Conservation (phyloP, 257 asterid genomes). For the Striga asiatica region DNA sequence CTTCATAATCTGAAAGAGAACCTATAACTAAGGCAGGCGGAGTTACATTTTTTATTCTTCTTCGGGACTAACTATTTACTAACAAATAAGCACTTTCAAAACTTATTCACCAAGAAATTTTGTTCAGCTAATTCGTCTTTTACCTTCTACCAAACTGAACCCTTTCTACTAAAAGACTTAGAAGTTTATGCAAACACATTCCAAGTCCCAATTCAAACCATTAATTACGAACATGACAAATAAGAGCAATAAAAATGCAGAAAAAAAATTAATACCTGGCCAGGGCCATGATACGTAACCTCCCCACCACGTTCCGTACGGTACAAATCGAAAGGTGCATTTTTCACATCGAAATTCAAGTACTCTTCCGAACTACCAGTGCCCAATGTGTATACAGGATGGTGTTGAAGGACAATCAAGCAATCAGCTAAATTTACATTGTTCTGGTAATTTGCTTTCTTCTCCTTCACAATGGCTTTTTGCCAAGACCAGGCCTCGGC, state of each 20-base stretch:
- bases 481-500: conserved; percentile 88
- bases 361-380: conserved; percentile 56
- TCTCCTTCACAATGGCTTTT: conserved; percentile 51
- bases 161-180: too few species aligned
- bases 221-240: neutral
- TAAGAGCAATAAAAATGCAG: neutral
- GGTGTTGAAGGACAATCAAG: conserved; percentile 69
- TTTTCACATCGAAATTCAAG: conserved; percentile 48
- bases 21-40: too few species aligned
- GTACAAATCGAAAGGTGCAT: conserved; percentile 53
- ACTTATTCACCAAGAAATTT: neutral
- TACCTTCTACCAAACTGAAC: neutral
- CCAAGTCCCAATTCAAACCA: neutral
- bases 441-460: conserved; percentile 23
- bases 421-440: conserved; percentile 53
- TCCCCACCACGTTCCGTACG: conserved; percentile 92
- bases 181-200: too few species aligned
- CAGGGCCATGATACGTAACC: conserved; percentile 97
- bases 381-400: conserved; percentile 86
- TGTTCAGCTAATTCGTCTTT: neutral
- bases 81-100: neutral
- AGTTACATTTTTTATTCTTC: too few species aligned
- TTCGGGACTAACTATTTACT: too few species aligned
- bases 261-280: conserved; percentile 61
- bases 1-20: too few species aligned